Evolutionary conservation across 495 filamentous ascomycete genomes (phyloP).

Genomic region (Jackrogersella multiformis): DNA sequence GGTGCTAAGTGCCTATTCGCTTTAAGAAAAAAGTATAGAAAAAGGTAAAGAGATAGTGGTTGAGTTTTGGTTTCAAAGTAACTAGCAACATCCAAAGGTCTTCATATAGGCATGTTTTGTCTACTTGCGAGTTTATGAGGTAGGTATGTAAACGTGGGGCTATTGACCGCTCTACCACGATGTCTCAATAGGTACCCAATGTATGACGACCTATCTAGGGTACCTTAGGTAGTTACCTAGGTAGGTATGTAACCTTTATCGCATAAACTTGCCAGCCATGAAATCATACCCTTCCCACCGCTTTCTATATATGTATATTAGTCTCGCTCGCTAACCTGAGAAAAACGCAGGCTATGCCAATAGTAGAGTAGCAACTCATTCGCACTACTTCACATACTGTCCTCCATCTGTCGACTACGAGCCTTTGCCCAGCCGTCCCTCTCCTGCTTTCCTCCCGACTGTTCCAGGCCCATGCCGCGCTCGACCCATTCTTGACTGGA

Average conservation of each 20-base stretch:
- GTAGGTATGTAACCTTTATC: background rate
- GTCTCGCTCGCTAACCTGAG: slow-evolving; percentile 4
- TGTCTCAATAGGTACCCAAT: too few relatives aligned
- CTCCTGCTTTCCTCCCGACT: slow-evolving; percentile 67
- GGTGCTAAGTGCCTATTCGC: too few relatives aligned
- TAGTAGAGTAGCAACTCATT: background rate
- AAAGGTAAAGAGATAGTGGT: too few relatives aligned
- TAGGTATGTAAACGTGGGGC: too few relatives aligned
- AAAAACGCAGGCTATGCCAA: slow-evolving; percentile 26
- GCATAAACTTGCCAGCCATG: background rate
- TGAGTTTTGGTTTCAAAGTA: too few relatives aligned
- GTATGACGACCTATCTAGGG: too few relatives aligned
- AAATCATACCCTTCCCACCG: background rate
- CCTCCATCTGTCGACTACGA: slow-evolving; percentile 73
- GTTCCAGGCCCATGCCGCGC: slow-evolving; percentile 74
- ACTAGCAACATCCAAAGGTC: too few relatives aligned
- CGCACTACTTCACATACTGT: slow-evolving; percentile 66
- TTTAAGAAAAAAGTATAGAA: too few relatives aligned
- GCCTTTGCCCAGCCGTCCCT: slow-evolving; percentile 71
- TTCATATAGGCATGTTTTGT: too few relatives aligned
- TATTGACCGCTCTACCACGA: too few relatives aligned
- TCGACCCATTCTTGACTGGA: slow-evolving; percentile 95
- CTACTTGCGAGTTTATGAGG: too few relatives aligned
- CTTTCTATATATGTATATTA: slow-evolving; percentile 4
- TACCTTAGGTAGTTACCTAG: too few relatives aligned